Percentiles rank a stretch among this genome's conserved stretches.
These are phyloP conservation scores for Triadica sebifera DNA, from an alignment of 345 rosid species.

Conservation along the genomic window DNA sequence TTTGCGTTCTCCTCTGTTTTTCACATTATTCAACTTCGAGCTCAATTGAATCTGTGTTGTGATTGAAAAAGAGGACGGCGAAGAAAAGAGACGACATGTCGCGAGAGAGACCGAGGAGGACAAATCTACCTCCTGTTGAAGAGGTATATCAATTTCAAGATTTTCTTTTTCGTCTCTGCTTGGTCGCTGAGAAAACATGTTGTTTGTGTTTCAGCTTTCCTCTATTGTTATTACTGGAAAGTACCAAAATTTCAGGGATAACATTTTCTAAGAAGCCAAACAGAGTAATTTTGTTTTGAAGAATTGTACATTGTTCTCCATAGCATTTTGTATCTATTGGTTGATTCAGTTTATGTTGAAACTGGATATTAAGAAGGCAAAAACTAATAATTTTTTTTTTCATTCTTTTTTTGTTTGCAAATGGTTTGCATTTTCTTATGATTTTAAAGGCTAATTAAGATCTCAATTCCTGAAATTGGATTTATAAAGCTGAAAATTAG, in stretches of 20 bases:
- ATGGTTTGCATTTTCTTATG: background rate
- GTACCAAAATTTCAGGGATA: background rate
- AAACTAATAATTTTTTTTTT: background rate
- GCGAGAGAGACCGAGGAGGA: constrained; percentile 47
- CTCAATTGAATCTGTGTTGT: background rate
- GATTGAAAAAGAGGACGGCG: constrained; percentile 8
- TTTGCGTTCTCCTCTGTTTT: background rate
- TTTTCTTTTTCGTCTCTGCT: background rate
- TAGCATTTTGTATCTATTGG: background rate
- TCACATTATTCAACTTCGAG: background rate
- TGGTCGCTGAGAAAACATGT: constrained; percentile 13
- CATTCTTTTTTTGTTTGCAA: background rate
- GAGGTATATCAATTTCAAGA: constrained; percentile 41
- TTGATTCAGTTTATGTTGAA: background rate
- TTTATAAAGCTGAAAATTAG: background rate
- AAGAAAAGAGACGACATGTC: constrained; percentile 32
- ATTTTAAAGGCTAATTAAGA: background rate
- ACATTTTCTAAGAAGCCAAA: background rate
- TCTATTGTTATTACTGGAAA: background rate
- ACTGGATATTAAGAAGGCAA: background rate
- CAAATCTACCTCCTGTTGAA: constrained; percentile 68
- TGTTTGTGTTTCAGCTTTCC: background rate
- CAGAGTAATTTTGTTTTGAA: background rate
- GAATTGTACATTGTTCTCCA: background rate
- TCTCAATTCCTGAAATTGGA: background rate